Percentiles rank a stretch among this genome's conserved stretches.
Evolutionary conservation across 371 early-diverging fungal genomes (phyloP).

Genomic region (Aphelidium insulamus): DNA sequence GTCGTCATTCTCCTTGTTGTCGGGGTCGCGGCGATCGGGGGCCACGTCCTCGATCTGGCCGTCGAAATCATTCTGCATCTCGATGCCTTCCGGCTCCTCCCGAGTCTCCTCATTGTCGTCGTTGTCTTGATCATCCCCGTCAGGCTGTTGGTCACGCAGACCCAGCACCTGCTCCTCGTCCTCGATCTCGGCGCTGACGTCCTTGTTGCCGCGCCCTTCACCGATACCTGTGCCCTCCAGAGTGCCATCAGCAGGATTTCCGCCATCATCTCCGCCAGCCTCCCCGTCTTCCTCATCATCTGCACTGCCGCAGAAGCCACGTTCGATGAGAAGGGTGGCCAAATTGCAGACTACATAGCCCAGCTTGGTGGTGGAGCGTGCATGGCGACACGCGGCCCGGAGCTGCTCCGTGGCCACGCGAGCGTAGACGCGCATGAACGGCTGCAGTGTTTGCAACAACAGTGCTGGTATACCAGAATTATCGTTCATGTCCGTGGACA

Average conservation of each 20-base stretch:
- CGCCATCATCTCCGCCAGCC: conserved; percentile 21
- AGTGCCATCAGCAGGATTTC: conserved; percentile 22
- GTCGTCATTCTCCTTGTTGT: conserved; percentile 27
- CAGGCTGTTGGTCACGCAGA: conserved; percentile 38
- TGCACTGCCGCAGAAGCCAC: conserved; percentile 59
- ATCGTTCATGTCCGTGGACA: background rate
- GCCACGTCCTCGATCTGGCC: conserved; percentile 76
- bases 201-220: conserved; percentile 80
- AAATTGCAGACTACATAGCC: conserved; percentile 40
- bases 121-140: conserved; percentile 10
- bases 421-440: background rate
- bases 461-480: background rate
- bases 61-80: conserved; percentile 90
- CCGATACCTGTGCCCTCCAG: conserved; percentile 77
- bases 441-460: background rate
- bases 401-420: no score
- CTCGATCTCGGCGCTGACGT: conserved; percentile 90
- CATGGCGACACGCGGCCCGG: no score
- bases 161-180: conserved; percentile 87
- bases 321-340: conserved; percentile 41
- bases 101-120: conserved; percentile 24
- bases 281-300: conserved; percentile 26
- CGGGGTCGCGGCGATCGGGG: conserved; percentile 9
- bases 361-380: conserved; percentile 28
- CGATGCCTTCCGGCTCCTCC: conserved; percentile 78